phyloP scores from a whole-genome alignment of 2,329 filamentous ascomycete species.

The Fusarium anguioides region DNA sequence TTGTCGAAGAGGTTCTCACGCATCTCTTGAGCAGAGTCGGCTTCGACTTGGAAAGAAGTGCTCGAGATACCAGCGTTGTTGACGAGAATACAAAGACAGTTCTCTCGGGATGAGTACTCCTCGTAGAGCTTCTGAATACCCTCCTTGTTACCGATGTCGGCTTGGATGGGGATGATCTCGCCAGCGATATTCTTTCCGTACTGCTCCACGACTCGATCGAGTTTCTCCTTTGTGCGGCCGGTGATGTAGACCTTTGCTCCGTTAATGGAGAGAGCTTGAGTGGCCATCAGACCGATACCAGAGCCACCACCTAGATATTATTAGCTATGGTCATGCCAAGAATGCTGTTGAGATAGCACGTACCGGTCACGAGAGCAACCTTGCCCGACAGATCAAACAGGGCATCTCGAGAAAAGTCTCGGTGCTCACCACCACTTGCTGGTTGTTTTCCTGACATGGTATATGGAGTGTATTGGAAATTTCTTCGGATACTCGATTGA shows the following conservation, averaged over 20 bases:
- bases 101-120: slow-evolving; percentile 65
- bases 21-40: slow-evolving; percentile 62
- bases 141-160: slow-evolving; percentile 71
- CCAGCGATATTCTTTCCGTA: slow-evolving; percentile 65
- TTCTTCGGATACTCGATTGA: neutral
- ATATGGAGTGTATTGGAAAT: neutral
- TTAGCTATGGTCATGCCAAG: neutral
- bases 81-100: slow-evolving; percentile 71
- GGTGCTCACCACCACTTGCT: slow-evolving; percentile 38
- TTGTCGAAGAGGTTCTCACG: slow-evolving; percentile 75
- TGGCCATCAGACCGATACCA: slow-evolving; percentile 76
- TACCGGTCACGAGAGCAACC: slow-evolving; percentile 60
- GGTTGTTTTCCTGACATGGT: slow-evolving; percentile 36
- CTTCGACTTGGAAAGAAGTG: slow-evolving; percentile 64
- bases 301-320: slow-evolving; percentile 60
- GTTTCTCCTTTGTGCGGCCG: slow-evolving; percentile 71
- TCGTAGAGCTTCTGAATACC: slow-evolving; percentile 67
- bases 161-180: slow-evolving; percentile 68
- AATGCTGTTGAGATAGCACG: neutral
- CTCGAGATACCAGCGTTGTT: slow-evolving; percentile 76
- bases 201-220: slow-evolving; percentile 68
- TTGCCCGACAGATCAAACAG: slow-evolving; percentile 57
- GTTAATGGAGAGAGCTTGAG: slow-evolving; percentile 73
- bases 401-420: slow-evolving; percentile 50
- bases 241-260: slow-evolving; percentile 78